Conservation (phyloP, 805 yeast genomes). For the Metschnikowia lochheadii region DNA sequence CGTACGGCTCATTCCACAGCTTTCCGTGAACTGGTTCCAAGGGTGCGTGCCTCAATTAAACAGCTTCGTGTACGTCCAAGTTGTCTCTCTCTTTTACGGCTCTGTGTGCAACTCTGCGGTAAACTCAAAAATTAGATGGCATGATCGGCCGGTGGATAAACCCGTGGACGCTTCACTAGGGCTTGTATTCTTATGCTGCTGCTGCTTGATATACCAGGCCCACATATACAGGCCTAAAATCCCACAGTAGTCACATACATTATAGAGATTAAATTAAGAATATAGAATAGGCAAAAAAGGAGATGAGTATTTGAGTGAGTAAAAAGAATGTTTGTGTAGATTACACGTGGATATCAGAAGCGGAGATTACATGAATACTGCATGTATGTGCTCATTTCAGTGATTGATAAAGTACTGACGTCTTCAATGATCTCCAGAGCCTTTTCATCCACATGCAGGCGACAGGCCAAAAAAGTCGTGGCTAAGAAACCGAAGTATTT, state of each 20-base stretch:
- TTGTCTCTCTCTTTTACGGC: background rate
- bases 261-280: too few species aligned
- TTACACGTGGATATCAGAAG: too few species aligned
- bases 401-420: background rate
- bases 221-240: slow-evolving; percentile 3
- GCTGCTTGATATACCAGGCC: slow-evolving; percentile 6
- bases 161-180: slow-evolving; percentile 6
- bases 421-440: slow-evolving; percentile 1
- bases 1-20: slow-evolving; percentile 13
- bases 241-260: background rate
- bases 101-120: background rate
- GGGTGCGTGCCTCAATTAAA: slow-evolving; percentile 6
- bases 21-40: slow-evolving; percentile 16
- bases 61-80: slow-evolving; percentile 3
- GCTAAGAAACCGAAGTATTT: slow-evolving; percentile 10
- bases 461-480: slow-evolving; percentile 13
- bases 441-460: slow-evolving; percentile 11
- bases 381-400: background rate
- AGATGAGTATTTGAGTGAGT: too few species aligned
- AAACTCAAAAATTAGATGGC: slow-evolving; percentile 3
- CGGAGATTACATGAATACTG: background rate
- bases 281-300: too few species aligned
- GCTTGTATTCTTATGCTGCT: slow-evolving; percentile 1
- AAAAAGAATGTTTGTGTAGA: too few species aligned
- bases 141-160: slow-evolving; percentile 9